Evolutionary conservation across 2,329 filamentous ascomycete species (phyloP).

Genomic region (Metarhizium brunneum): DNA sequence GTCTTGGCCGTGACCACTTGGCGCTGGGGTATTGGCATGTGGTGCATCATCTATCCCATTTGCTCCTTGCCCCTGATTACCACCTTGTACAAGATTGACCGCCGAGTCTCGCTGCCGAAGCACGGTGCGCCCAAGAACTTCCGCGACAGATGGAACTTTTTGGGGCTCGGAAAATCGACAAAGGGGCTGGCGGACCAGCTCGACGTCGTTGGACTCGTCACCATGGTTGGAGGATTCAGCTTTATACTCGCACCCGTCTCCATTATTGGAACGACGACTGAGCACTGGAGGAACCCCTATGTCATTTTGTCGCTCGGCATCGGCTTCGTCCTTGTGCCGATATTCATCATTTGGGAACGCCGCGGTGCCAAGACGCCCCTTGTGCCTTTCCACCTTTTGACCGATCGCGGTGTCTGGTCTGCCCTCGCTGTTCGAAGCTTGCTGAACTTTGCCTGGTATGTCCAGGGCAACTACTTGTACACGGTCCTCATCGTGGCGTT

Average conservation of each 20-base stretch:
- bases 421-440: constrained; percentile 44
- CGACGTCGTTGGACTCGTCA: constrained; percentile 39
- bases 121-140: neutral
- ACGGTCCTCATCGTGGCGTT: constrained; percentile 50
- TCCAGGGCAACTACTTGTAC: constrained; percentile 51
- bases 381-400: constrained; percentile 47
- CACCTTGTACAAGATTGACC: constrained; percentile 26
- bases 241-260: constrained; percentile 43
- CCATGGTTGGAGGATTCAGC: constrained; percentile 35
- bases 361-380: constrained; percentile 39
- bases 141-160: neutral
- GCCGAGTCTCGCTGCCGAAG: constrained; percentile 6
- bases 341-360: constrained; percentile 45
- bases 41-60: constrained; percentile 49
- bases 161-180: constrained; percentile 20
- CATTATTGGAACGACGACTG: constrained; percentile 37
- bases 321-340: constrained; percentile 37
- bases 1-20: constrained; percentile 42
- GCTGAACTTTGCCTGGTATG: constrained; percentile 44
- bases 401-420: constrained; percentile 52
- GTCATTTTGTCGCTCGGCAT: constrained; percentile 42
- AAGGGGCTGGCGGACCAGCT: constrained; percentile 46
- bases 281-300: constrained; percentile 40
- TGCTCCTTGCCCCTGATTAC: constrained; percentile 44
- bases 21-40: constrained; percentile 58